Evolutionary conservation across 2,329 filamentous ascomycete species (phyloP), one percentile per base, ranked within the genome.

Genomic region (Paracamarosporium sp.): DNA sequence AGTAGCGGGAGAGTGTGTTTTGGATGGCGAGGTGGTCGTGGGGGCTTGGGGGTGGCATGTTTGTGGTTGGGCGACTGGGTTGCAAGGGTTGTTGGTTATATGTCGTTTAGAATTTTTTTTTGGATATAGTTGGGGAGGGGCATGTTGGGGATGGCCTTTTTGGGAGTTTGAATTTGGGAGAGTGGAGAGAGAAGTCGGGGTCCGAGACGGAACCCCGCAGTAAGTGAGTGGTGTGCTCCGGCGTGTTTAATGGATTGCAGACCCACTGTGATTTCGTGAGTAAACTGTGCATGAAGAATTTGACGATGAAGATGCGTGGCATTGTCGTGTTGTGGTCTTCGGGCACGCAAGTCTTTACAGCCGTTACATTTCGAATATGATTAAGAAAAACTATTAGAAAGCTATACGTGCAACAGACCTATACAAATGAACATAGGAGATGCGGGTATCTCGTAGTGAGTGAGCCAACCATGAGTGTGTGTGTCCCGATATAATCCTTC

Each of bases 1-100:
- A 80, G 64, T 81, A 82, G 28, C 70, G 74, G 5, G 78, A 64
- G 25, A 81, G 62, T 7, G 71, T 70, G 61, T 81, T 81, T 40
- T 71, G 72, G 62, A 82, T 77, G n/a, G 78, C 76, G 43, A 77
- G 52, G 45, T 65, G 20, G 51, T 74, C 72, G 38, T 65, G 61
- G 45, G 70, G 60, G 44, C 66, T 72, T 27, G 63, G 20, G 3
- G 50, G 22, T 4, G 25, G 1, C 27, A 41, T 51, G 36, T 8
- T 40, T 15, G 11, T 6, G 38, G 13, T 38, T 12, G 17, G 11
- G 11, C 24, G 7, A 12, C 4, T 25, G 20, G 20, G 20, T 9
- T 7, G 17, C 5, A 6, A 13, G 7, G 20, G 24, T 36, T 13
- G 17, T 28, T n/a, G n/a, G n/a, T n/a, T n/a, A n/a, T n/a, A n/a